Evolutionary conservation across 345 rosid genomes (phyloP).

Genomic region (Heritiera fomes): DNA sequence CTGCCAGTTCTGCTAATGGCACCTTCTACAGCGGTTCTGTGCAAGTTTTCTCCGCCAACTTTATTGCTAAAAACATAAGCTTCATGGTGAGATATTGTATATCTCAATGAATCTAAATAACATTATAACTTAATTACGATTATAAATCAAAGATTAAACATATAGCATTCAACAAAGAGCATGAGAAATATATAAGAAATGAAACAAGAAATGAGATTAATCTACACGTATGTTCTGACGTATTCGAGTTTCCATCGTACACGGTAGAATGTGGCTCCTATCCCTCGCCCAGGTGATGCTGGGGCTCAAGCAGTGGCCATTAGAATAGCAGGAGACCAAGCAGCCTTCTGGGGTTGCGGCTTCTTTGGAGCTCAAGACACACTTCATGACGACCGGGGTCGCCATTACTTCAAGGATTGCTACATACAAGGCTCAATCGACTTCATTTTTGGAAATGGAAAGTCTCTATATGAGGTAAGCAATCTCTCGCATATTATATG

Average conservation of each 20-base stretch:
- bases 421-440: conserved; percentile 96
- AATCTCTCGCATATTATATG: background rate
- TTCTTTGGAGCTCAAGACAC: conserved; percentile 98
- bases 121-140: background rate
- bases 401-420: conserved; percentile 89
- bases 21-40: conserved; percentile 80
- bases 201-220: background rate
- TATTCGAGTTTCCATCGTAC: background rate
- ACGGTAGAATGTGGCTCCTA: conserved; percentile 74
- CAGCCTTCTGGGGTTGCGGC: conserved; percentile 80
- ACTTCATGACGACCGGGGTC: conserved; percentile 84
- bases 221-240: background rate
- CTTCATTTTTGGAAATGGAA: conserved; percentile 84
- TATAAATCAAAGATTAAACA: background rate
- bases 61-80: conserved; percentile 80
- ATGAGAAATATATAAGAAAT: background rate
- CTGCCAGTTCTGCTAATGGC: conserved; percentile 72
- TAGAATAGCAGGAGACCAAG: conserved; percentile 68
- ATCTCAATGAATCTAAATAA: background rate
- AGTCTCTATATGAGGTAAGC: conserved; percentile 70
- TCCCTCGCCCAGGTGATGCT: conserved; percentile 68
- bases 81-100: conserved; percentile 61
- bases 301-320: conserved; percentile 94
- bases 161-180: background rate
- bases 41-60: conserved; percentile 75